Conservation (phyloP, 306 rosid species). For the Cyamopsis tetragonoloba region DNA sequence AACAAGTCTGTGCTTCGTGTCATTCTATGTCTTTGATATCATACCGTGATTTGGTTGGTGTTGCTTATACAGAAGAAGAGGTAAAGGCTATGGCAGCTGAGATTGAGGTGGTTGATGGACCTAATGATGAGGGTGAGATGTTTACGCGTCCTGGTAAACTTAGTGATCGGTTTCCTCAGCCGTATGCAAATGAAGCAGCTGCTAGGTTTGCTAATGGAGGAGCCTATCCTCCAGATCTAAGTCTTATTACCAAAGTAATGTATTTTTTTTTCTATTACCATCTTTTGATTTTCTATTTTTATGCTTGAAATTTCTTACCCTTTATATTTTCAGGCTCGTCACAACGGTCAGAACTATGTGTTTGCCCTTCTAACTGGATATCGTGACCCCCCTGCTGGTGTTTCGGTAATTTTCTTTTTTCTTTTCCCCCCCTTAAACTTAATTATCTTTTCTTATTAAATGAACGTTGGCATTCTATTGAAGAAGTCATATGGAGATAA, state of each 20-base stretch:
- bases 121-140: constrained; percentile 99
- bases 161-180: constrained; percentile 92
- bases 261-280: constrained; percentile 17
- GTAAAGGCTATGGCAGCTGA: constrained; percentile 98
- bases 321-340: constrained; percentile 78
- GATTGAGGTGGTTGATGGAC: constrained; percentile 98
- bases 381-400: constrained; percentile 96
- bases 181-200: constrained; percentile 89
- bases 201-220: constrained; percentile 99
- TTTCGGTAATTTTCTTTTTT: constrained; percentile 48
- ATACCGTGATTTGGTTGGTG: constrained; percentile 98
- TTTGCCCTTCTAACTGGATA: constrained; percentile 89
- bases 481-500: not conserved
- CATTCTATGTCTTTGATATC: constrained; percentile 96
- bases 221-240: constrained; percentile 96
- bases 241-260: constrained; percentile 93
- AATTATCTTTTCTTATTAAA: not conserved
- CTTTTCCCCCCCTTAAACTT: not conserved
- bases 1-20: constrained; percentile 93
- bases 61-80: constrained; percentile 97
- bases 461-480: not conserved
- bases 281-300: not conserved
- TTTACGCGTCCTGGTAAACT: constrained; percentile 98
- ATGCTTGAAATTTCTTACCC: not conserved
- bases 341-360: constrained; percentile 92